Percentiles rank a stretch among this genome's conserved stretches.
phyloP scores from a whole-genome alignment of 805 yeast genomes.

The Candida verbasci region DNA sequence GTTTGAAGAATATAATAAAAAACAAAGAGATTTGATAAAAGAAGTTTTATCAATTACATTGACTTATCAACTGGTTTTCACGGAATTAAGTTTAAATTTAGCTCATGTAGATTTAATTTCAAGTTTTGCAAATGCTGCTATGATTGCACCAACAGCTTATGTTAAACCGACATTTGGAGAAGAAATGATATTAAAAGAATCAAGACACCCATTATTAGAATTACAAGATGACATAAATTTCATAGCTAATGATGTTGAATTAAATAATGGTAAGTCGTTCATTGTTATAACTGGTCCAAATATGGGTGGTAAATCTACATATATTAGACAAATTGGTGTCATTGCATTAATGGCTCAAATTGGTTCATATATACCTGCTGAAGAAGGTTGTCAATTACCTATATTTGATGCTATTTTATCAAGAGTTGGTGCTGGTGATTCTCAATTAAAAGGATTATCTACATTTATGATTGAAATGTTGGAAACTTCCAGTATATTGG shows the following conservation, averaged over 20 bases:
- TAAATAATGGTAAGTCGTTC: constrained; percentile 45
- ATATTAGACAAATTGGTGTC: constrained; percentile 84
- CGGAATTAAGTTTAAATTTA: constrained; percentile 57
- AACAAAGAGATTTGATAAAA: constrained; percentile 73
- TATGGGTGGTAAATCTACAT: constrained; percentile 97
- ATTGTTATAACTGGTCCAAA: constrained; percentile 91
- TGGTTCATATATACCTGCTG: constrained; percentile 80
- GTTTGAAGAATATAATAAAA: constrained; percentile 62
- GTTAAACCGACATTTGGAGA: constrained; percentile 56
- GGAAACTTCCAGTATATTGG: constrained; percentile 84
- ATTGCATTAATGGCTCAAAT: constrained; percentile 83
- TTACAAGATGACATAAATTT: constrained; percentile 87
- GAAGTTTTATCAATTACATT: constrained; percentile 79
- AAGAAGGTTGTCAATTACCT: constrained; percentile 64
- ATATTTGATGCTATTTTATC: constrained; percentile 90
- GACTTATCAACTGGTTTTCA: constrained; percentile 77
- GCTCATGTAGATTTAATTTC: constrained; percentile 80
- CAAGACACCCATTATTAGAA: constrained; percentile 94
- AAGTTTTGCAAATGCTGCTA: constrained; percentile 80
- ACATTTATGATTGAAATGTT: constrained; percentile 92
- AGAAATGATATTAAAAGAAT: constrained; percentile 49
- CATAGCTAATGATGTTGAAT: constrained; percentile 82
- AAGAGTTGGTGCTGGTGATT: constrained; percentile 98
- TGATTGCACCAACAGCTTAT: constrained; percentile 75
- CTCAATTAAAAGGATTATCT: constrained; percentile 93